Evolutionary conservation across 1,284 basidiomycete species (phyloP).

Genomic region (Ustilago trichophora): DNA sequence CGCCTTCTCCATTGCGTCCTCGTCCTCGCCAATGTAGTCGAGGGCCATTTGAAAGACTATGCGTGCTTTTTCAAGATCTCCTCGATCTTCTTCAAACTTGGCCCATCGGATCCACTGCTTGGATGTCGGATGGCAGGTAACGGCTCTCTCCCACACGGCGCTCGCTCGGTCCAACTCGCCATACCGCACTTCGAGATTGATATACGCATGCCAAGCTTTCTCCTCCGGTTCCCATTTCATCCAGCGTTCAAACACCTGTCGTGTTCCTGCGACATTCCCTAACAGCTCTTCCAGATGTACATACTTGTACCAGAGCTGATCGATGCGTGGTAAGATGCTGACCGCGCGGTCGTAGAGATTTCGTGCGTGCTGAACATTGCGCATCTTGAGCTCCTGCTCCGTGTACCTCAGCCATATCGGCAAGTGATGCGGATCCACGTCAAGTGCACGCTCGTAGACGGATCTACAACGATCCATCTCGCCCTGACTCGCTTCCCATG

Average conservation of each 20-base stretch:
- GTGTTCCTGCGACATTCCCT: slow-evolving; percentile 91
- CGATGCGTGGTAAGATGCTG: slow-evolving; percentile 91
- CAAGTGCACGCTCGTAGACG: slow-evolving; percentile 94
- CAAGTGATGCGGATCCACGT: slow-evolving; percentile 87
- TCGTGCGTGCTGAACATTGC: slow-evolving; percentile 94
- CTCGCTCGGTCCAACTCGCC: slow-evolving; percentile 90
- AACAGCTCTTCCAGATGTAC: slow-evolving; percentile 97
- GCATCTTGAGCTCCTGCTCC: slow-evolving; percentile 97
- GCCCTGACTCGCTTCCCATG: slow-evolving; percentile 90
- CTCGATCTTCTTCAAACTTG: slow-evolving; percentile 95
- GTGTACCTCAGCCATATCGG: slow-evolving; percentile 95
- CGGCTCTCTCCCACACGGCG: slow-evolving; percentile 91
- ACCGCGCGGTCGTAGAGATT: slow-evolving; percentile 97
- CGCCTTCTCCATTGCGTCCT: slow-evolving; percentile 95
- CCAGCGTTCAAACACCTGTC: slow-evolving; percentile 98
- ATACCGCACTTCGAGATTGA: slow-evolving; percentile 94
- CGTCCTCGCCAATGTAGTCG: slow-evolving; percentile 96
- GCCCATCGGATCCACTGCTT: slow-evolving; percentile 95
- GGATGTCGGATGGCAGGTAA: slow-evolving; percentile 90
- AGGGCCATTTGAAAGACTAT: slow-evolving; percentile 97
- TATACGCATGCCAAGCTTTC: slow-evolving; percentile 98
- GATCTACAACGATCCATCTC: slow-evolving; percentile 77
- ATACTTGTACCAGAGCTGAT: slow-evolving; percentile 92
- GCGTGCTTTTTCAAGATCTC: slow-evolving; percentile 79
- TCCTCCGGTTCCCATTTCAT: slow-evolving; percentile 99